Percentiles rank a stretch among this genome's conserved stretches.
Conservation (phyloP, 495 filamentous ascomycete genomes). For the Saxophila tyrrhenica region DNA sequence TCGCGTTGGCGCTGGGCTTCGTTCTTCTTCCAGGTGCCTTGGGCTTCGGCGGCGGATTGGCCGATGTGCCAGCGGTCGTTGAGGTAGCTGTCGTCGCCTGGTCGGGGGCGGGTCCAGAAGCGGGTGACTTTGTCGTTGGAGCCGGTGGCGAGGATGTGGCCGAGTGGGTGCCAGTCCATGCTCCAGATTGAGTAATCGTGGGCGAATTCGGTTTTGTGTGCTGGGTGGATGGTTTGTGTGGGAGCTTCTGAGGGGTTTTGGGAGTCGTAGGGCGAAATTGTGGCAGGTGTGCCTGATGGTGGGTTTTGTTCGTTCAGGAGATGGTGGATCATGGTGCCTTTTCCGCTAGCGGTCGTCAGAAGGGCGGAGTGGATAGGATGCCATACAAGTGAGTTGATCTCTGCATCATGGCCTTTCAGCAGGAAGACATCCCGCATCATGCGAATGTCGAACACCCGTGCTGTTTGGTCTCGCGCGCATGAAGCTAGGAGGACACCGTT, state of each 20-base stretch:
- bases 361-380: conserved; percentile 82
- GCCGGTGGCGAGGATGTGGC: conserved; percentile 94
- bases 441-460: conserved; percentile 83
- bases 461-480: conserved; percentile 82
- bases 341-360: conserved; percentile 80
- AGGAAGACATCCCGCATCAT: conserved; percentile 98
- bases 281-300: conserved; percentile 53
- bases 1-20: conserved; percentile 66
- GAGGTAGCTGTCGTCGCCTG: conserved; percentile 71
- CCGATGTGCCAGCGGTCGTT: conserved; percentile 92
- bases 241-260: conserved; percentile 65
- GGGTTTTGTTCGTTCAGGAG: conserved; percentile 83
- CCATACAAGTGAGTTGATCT: conserved; percentile 85
- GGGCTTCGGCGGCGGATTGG: conserved; percentile 81
- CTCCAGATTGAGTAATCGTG: conserved; percentile 95
- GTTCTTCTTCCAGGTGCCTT: conserved; percentile 82
- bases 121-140: conserved; percentile 94
- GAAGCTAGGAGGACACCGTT: conserved; percentile 79
- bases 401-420: conserved; percentile 85
- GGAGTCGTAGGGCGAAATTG: conserved; percentile 71
- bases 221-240: conserved; percentile 77
- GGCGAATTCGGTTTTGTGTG: conserved; percentile 71
- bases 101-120: conserved; percentile 85
- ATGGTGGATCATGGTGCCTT: conserved; percentile 85
- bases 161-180: conserved; percentile 91